Evolutionary conservation across 78 protist genomes (phyloP), one percentile per base, ranked within the genome.

Genomic region (Dictyostelium capitatum): DNA sequence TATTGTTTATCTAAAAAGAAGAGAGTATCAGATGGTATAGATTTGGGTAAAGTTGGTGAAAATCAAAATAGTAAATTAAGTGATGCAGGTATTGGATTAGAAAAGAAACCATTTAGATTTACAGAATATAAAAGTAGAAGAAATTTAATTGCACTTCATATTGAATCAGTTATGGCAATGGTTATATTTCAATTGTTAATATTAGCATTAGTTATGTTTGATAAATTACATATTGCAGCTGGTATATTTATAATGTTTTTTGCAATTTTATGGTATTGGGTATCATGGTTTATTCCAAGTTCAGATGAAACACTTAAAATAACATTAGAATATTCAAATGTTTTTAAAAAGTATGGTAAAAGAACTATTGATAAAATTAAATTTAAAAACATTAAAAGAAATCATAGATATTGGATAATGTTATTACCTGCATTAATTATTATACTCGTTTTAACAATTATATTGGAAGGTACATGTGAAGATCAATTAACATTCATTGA

Each of bases 191-290:
- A 77, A 64, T 37, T 87, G 19, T 32, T 69, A 1, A 23, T 87
- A 48, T 32, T 87, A 57, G 77, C 48, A 4, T 48, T 87, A 78
- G 92, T 87, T 1, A 87, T 87, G 83, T 77, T 87, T 77, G 92
- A 87, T 62, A 37, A 64, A 23, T 20, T 87, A 12, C 92, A 75
- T 30, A 59, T 87, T 30, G 79, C 82, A 20, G 92, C 84, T 23
- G 92, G 84, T 3, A 48, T 87, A 10, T 30, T 87, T 20, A 54
- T 87, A 6, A 87, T 87, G 92, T 8, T 37, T 6, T 20, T 87
- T 11, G 78, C 62, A 7, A 46, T 72, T 0, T 23, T n/a, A 9
- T 25, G 43, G 1, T 37, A 77, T n/a, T 87, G 83, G 84, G 1
- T 48, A 1, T n/a, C 64, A 4, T 48, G 65, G 14, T 23, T 77